Evolutionary conservation across 2,329 filamentous ascomycete genomes (phyloP), one percentile per base, ranked within the genome.

Genomic region (Venturiaceae sp.): DNA sequence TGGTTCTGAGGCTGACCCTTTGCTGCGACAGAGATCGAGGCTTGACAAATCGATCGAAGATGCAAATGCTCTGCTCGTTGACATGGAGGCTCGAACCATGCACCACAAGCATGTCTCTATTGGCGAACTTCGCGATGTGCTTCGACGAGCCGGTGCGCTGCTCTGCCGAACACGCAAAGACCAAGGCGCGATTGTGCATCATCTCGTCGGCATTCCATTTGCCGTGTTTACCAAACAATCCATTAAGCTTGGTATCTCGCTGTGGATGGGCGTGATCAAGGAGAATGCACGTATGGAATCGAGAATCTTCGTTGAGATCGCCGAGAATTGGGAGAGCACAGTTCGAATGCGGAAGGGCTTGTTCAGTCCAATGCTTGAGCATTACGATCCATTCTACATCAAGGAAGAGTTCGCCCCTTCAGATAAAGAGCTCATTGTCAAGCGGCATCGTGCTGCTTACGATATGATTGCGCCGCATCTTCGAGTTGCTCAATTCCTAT

Each of bases 261-360:
- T 99, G 6, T 99, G 94, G 94, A 84, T 96, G 61, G 94, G 94
- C 28, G 89, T 97, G 14, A 95, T 97, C 67, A 94, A 97, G 66
- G 94, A 99, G 70, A 97, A 96, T 66, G 89, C 92, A 2, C 82
- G 83, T 58, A 86, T 96, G 72, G 91, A 96, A 71, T 83, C 92
- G 8, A 85, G 91, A 61, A 84, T 99, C 58, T 75, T 99, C 33
- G 85, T 85, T 56, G 90, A 95, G 69, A 89, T 97, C 65, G 87
- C 88, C 9, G 87, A 94, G 67, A 88, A 92, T 62, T 99, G 92
- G 90, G 92, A 97, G 71, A 79, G 81, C 59, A 94, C 88, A 3
- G 85, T 96, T 50, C 82, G 88, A 60, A 85, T 83, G 64, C 84
- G 83, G 62, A 81, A 87, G 56, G 94, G 94, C 11, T 80, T 97